phyloP scores from a whole-genome alignment of 208 protist species.

The Naegleria gruberi region DNA sequence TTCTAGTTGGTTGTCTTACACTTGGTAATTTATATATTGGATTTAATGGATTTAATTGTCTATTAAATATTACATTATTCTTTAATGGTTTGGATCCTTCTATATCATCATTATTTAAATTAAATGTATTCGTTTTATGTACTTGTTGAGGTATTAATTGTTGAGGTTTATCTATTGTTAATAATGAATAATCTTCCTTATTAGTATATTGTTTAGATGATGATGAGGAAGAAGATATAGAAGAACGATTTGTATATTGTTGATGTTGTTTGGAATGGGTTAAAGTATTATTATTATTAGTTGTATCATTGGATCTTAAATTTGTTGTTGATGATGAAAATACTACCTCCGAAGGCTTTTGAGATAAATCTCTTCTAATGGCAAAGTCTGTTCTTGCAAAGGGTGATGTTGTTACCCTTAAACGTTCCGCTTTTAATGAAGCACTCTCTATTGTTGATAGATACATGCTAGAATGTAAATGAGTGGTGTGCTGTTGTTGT shows the following conservation, averaged over 20 bases:
- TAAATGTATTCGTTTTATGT: not conserved
- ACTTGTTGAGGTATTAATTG: not conserved
- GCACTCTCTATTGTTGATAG: not conserved
- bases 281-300: no score
- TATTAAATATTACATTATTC: not conserved
- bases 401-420: not conserved
- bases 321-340: not conserved
- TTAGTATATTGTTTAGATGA: not conserved
- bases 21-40: not conserved
- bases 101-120: not conserved
- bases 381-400: not conserved
- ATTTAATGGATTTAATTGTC: slow-evolving; percentile 1
- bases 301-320: no score
- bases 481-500: no score
- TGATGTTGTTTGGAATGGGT: no score
- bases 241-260: no score
- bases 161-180: not conserved
- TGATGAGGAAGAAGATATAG: no score
- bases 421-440: not conserved
- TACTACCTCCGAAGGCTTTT: not conserved
- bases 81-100: not conserved
- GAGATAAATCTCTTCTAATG: not conserved
- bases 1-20: not conserved
- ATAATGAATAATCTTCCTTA: not conserved
- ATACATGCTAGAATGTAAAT: not conserved